phyloP scores from a whole-genome alignment of 306 rosid genomes.

The Vicia sativa region DNA sequence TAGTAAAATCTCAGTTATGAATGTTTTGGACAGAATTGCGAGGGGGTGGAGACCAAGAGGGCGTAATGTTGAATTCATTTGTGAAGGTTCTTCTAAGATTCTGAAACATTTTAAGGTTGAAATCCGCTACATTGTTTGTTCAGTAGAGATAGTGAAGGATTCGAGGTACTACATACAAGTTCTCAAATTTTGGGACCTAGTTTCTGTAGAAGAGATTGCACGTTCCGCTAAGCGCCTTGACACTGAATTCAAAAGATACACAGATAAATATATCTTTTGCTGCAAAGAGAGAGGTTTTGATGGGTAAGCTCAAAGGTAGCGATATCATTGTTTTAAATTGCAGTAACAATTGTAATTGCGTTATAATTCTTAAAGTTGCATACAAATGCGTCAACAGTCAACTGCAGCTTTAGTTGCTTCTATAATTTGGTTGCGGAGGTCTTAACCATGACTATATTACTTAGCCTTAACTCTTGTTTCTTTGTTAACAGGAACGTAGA shows the following conservation, averaged over 20 bases:
- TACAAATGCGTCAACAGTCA: too few relatives aligned
- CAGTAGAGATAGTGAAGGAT: constrained; percentile 54
- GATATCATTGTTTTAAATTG: not conserved
- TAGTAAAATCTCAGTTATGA: constrained; percentile 44
- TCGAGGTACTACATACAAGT: constrained; percentile 48
- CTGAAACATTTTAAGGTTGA: constrained; percentile 57
- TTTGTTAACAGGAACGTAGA: constrained; percentile 43
- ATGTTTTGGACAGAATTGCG: constrained; percentile 50
- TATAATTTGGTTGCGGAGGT: too few relatives aligned
- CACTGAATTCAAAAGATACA: constrained; percentile 44
- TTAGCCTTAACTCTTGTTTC: not conserved
- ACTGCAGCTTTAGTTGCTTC: too few relatives aligned
- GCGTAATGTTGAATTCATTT: constrained; percentile 16
- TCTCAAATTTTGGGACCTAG: constrained; percentile 65
- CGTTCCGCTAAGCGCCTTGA: constrained; percentile 49
- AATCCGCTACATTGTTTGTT: constrained; percentile 46
- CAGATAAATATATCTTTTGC: constrained; percentile 47
- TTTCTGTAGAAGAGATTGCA: constrained; percentile 52
- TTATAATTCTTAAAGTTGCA: too few relatives aligned
- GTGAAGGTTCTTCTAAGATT: constrained; percentile 48
- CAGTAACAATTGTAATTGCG: too few relatives aligned
- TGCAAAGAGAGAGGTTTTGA: constrained; percentile 52
- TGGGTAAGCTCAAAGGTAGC: constrained; percentile 41
- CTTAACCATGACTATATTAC: too few relatives aligned
- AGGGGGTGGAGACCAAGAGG: constrained; percentile 68